phyloP scores from a whole-genome alignment of 768 basidiomycete genomes.

The Wakefieldia striispora region DNA sequence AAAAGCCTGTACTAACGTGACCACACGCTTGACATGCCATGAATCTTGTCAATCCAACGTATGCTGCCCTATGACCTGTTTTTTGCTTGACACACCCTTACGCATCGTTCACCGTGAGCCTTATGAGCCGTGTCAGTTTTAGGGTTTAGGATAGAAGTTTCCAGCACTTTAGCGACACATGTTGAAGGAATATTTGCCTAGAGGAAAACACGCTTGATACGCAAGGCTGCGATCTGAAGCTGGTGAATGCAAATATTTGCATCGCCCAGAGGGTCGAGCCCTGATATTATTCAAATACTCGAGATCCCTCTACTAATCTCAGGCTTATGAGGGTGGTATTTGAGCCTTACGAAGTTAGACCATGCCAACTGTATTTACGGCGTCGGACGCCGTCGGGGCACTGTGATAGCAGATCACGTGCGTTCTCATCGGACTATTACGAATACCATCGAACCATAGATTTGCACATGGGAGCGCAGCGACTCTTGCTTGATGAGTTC shows the following conservation, averaged over 20 bases:
- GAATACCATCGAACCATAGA: too few species aligned
- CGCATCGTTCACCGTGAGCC: background rate
- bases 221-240: constrained; percentile 16
- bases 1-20: constrained; percentile 5
- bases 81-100: background rate
- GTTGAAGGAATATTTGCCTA: constrained; percentile 9
- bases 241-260: background rate
- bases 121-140: constrained; percentile 3
- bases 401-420: constrained; percentile 16
- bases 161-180: constrained; percentile 10
- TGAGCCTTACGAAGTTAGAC: too few species aligned
- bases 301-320: background rate
- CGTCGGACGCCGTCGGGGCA: too few species aligned
- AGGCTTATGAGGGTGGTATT: background rate
- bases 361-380: too few species aligned
- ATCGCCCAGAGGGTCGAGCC: too few species aligned
- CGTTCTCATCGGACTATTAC: background rate
- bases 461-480: too few species aligned
- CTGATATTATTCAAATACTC: too few species aligned
- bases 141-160: constrained; percentile 8
- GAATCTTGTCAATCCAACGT: background rate
- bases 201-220: constrained; percentile 22
- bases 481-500: constrained; percentile 35
- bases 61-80: constrained; percentile 9
- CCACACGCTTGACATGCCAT: constrained; percentile 2